Evolutionary conservation across 192 early-diverging fungal genomes (phyloP), one percentile per base, ranked within the genome.

Genomic region (Backusella parvicylindrica): DNA sequence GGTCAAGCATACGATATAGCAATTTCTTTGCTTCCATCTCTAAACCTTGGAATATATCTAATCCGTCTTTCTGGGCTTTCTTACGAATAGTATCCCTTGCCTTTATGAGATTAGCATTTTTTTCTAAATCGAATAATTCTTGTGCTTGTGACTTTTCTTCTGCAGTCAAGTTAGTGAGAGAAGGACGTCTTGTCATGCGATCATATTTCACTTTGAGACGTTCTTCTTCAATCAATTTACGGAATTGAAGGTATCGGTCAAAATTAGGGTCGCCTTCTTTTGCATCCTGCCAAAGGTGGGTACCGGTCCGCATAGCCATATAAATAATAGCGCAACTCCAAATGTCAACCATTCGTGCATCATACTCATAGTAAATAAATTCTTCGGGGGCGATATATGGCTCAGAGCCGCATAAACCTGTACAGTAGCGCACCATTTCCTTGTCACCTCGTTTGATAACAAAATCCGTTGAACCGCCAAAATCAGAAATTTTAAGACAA

Each of bases 351-450:
- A 80, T 75, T 53, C 94, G 88, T 15, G 88, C 84, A 82, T 96
- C 93, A 82, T 93, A 96, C 50, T 88, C 89, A 8, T 80, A 77
- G 32, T 77, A 71, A 6, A 64, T 79, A 80, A 91, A 94, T 78
- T 88, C 86, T 68, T 95, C 95, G 6, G 95, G 95, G 0, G 95
- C 95, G 82, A 96, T 96, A 74, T 95, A 96, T 0, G 95, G 95
- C 33, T 92, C 95, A 36, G 86, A 89, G 18, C 95, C 95, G 65
- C 90, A 89, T 41, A 93, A 76, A 6, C 92, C 91, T 21, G 82
- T 83, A 11, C 89, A 87, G 12, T 88, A 83, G n/a, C 26, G 56
- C 7, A 31, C 43, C 47, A 37, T 49, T 66, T 41, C 64, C 31
- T 64, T 15, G 9, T 56, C 23, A 26, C 50, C 50, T 56, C 50